Percentiles rank a stretch among this genome's conserved stretches.
These are phyloP conservation scores for Fusarium pseudograminearum DNA, from an alignment of 2,329 filamentous ascomycete species.

Conservation along the genomic window DNA sequence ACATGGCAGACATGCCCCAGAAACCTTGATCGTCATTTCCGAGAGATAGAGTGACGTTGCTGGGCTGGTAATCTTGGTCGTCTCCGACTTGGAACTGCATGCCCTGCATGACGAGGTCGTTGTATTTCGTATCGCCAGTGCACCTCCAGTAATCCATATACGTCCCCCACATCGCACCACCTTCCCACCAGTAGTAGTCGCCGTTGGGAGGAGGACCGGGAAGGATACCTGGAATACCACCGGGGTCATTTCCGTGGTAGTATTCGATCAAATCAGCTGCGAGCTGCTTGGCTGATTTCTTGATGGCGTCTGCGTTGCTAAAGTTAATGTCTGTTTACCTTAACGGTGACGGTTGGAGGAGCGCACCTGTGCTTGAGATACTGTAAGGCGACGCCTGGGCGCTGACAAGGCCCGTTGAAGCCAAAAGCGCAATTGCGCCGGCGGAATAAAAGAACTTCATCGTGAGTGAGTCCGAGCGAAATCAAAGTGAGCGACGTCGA, in stretches of 20 bases:
- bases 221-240: constrained; percentile 61
- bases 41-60: constrained; percentile 63
- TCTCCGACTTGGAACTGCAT: constrained; percentile 66
- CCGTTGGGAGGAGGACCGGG: constrained; percentile 60
- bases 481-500: constrained; percentile 23
- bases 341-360: not conserved
- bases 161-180: constrained; percentile 70
- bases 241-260: constrained; percentile 60
- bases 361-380: constrained; percentile 43
- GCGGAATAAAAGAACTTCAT: constrained; percentile 43
- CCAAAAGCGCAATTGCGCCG: constrained; percentile 43
- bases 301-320: constrained; percentile 53
- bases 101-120: constrained; percentile 63
- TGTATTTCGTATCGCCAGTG: constrained; percentile 70
- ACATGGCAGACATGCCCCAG: constrained; percentile 75
- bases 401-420: constrained; percentile 35
- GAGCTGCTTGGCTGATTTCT: constrained; percentile 54
- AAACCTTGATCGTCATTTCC: constrained; percentile 76
- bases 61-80: constrained; percentile 67
- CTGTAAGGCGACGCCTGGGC: constrained; percentile 44
- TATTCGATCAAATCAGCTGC: constrained; percentile 61
- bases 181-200: constrained; percentile 76
- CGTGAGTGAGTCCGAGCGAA: not conserved
- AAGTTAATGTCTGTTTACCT: constrained; percentile 29
- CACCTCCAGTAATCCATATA: constrained; percentile 74